Base-by-base conservation (phyloP, 345 rosid species). In the Syzygium aqueum region DNA sequence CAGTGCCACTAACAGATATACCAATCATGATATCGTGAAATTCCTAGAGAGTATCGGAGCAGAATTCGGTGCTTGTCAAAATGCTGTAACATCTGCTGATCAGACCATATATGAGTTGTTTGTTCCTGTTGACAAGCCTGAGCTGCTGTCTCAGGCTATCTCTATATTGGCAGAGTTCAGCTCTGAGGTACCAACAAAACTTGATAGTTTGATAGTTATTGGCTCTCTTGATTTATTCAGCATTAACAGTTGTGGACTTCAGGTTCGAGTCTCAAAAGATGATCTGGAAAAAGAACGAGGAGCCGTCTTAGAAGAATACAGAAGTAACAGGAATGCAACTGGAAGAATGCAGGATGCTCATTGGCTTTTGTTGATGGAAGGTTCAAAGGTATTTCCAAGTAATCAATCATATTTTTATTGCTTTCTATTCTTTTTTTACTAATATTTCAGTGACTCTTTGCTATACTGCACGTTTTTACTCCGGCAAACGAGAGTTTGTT, bases 221-320 rank as follows among this genome's bases (percentile, higher is more conserved):
- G 53, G 83, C 37, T 49, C 51, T 84, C 10, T 54, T 87, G 3
- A 25, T 78, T 17, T 88, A 49, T n/a, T 67, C 59, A 73, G 40
- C 40, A 85, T 49, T 86, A 57, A 67, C 82, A 56, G 51, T 56
- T 56, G 33, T 22, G 84, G 85, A 40, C 50, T 83, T 87, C 87
- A 97, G 99, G 91, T 97, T 90, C 96, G 97, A 88, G 94, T 94
- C 86, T 94, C 97, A 3, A 93, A 92, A 89, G 96, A 95, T 43
- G 99, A 97, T 92, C 88, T 97, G 92, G 95, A 96, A 40, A 95
- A 96, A 90, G 99, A 97, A 91, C 94, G 96, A 91, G 99, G 99
- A 16, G 98, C 99, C 65, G 97, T 97, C 85, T 89, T 97, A 95
- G 99, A 97, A 90, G 99, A 96, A 92, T 95, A 93, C 91, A 92